Evolutionary conservation across 345 rosid genomes (phyloP).

Genomic region (Brassica nigra): DNA sequence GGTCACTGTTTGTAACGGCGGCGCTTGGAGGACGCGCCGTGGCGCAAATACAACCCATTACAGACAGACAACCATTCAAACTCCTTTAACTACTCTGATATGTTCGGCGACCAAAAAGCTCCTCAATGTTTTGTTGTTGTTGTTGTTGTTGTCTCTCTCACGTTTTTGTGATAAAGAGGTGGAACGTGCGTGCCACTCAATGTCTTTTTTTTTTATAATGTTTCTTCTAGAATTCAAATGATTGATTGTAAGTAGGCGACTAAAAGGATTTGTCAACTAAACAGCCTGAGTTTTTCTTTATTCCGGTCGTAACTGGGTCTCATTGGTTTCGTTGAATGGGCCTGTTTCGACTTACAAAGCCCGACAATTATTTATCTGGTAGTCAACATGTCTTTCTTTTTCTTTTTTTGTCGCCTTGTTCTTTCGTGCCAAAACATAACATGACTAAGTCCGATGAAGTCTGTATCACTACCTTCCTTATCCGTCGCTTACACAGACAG

Average conservation of each 20-base stretch:
- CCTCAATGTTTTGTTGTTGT: constrained; percentile 9
- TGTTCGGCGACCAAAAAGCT: constrained; percentile 25
- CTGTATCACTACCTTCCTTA: background rate
- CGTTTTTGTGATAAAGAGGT: constrained; percentile 28
- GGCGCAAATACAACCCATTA: constrained; percentile 45
- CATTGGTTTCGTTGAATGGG: constrained; percentile 12
- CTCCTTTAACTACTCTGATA: constrained; percentile 12
- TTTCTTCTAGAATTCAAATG: constrained; percentile 13
- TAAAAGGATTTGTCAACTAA: constrained; percentile 8
- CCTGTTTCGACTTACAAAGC: constrained; percentile 18
- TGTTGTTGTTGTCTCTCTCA: constrained; percentile 29
- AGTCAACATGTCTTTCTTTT: background rate
- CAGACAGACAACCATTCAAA: constrained; percentile 27
- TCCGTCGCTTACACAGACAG: background rate
- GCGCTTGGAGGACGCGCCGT: constrained; percentile 41
- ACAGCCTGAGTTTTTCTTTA: background rate
- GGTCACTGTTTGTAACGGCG: constrained; percentile 25
- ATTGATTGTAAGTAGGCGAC: background rate
- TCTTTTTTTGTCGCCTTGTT: background rate
- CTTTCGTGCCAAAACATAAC: background rate
- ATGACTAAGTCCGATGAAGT: background rate
- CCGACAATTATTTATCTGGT: background rate
- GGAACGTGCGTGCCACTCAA: constrained; percentile 40
- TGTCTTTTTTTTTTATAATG: background rate
- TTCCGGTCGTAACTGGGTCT: constrained; percentile 21